Conservation (phyloP, 2,329 filamentous ascomycete genomes). For the Colletotrichum horii region DNA sequence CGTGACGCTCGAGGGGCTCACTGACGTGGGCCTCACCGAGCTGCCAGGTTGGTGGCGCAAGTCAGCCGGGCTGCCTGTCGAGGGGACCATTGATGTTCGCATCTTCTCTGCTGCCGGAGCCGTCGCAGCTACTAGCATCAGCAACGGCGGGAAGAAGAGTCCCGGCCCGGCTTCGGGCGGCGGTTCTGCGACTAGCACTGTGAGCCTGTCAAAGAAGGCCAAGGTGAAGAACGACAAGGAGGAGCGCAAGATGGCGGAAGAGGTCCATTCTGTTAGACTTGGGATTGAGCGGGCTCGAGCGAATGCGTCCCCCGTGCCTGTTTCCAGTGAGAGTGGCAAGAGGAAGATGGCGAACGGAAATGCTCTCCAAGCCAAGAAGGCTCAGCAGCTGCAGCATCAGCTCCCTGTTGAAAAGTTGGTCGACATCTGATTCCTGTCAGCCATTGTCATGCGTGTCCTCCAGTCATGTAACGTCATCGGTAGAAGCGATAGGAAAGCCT, state of each 20-base stretch:
- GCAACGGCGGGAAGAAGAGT: not conserved
- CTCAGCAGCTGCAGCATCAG: not conserved
- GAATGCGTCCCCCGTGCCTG: not conserved
- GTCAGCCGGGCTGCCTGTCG: slow-evolving; percentile 2
- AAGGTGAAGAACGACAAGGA: not conserved
- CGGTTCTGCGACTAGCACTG: not conserved
- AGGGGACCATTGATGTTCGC: slow-evolving; percentile 11
- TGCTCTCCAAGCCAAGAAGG: not conserved
- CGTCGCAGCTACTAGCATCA: not conserved
- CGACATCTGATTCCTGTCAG: slow-evolving; percentile 1
- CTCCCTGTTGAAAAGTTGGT: slow-evolving; percentile 7
- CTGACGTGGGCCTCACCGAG: slow-evolving; percentile 44
- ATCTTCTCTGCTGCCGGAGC: slow-evolving; percentile 2
- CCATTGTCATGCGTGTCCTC: too few species aligned
- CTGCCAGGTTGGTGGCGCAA: slow-evolving; percentile 49
- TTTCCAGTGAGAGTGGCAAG: not conserved
- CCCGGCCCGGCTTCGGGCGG: not conserved
- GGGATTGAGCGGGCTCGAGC: not conserved
- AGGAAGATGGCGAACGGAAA: not conserved
- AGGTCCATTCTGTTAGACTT: not conserved
- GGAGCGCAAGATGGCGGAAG: slow-evolving; percentile 6
- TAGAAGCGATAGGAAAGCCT: not conserved
- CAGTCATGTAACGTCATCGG: not conserved
- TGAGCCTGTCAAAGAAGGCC: not conserved
- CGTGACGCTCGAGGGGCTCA: slow-evolving; percentile 40